These are phyloP conservation scores for Globisporangium nagaii DNA, from an alignment of 352 stramenopile genomes.

Conservation along the genomic window DNA sequence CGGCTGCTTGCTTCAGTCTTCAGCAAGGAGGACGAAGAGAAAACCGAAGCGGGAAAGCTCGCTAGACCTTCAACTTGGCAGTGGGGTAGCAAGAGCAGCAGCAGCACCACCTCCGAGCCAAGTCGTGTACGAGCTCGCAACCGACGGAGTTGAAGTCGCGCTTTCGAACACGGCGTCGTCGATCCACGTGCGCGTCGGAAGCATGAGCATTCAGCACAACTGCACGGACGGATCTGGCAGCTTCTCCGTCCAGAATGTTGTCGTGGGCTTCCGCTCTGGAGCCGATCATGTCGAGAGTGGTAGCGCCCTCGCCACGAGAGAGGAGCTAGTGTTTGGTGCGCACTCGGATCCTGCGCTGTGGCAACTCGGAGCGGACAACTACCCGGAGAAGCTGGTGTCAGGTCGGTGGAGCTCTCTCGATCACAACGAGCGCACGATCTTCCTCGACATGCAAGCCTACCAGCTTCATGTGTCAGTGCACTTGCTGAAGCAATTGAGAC, in stretches of 20 bases:
- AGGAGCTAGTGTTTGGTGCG: conserved; percentile 68
- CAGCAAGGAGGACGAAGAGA: neutral
- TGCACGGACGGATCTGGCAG: conserved; percentile 16
- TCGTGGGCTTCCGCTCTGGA: conserved; percentile 31
- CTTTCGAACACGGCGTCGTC: conserved; percentile 22
- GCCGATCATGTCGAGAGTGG: neutral
- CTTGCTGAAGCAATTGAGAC: conserved; percentile 28
- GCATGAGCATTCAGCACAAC: conserved; percentile 28
- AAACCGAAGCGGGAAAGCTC: neutral
- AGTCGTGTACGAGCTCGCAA: conserved; percentile 21
- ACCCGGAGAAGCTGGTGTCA: conserved; percentile 60
- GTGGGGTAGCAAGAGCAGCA: neutral
- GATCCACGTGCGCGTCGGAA: conserved; percentile 55
- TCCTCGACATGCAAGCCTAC: conserved; percentile 67
- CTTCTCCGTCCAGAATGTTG: conserved; percentile 61
- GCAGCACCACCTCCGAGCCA: neutral
- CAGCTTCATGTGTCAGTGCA: conserved; percentile 61
- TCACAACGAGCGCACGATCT: conserved; percentile 30
- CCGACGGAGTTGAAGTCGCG: conserved; percentile 55
- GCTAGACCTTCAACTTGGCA: neutral
- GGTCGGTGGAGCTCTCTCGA: conserved; percentile 44
- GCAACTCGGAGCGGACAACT: conserved; percentile 68
- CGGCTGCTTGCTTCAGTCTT: neutral
- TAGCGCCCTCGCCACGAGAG: conserved; percentile 5
- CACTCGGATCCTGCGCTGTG: conserved; percentile 62